A percentile compares a stretch with the other conserved stretches of the same genome.
Evolutionary conservation across 495 filamentous ascomycete species (phyloP).

Genomic region (Xylaria telfairii): DNA sequence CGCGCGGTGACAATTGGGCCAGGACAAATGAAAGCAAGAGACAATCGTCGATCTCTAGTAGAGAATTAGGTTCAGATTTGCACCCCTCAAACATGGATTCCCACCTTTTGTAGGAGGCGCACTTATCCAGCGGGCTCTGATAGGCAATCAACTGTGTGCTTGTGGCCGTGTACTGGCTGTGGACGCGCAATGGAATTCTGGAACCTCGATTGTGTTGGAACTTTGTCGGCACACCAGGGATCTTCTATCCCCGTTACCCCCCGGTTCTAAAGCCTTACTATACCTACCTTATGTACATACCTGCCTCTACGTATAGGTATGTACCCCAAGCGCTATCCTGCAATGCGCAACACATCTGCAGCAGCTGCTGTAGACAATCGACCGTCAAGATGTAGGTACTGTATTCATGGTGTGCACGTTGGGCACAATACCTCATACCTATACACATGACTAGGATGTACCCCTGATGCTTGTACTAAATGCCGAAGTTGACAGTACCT

Average conservation of each 20-base stretch:
- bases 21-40: conserved; percentile 12
- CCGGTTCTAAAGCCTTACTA: background rate
- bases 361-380: background rate
- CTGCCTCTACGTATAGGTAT: background rate
- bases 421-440: too few species aligned
- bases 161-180: conserved; percentile 20
- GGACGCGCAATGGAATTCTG: conserved; percentile 25
- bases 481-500: background rate
- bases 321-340: background rate
- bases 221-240: conserved; percentile 26
- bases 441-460: background rate
- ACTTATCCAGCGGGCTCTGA: conserved; percentile 6
- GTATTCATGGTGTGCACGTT: too few species aligned
- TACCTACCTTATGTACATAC: too few species aligned
- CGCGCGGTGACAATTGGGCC: conserved; percentile 11
- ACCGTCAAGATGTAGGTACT: background rate
- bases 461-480: conserved; percentile 4
- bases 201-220: conserved; percentile 22
- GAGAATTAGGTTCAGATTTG: conserved; percentile 13
- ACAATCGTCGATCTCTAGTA: conserved; percentile 16
- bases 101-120: conserved; percentile 1
- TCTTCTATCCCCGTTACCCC: conserved; percentile 14
- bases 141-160: conserved; percentile 14
- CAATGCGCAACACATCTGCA: background rate
- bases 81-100: conserved; percentile 19